Evolutionary conservation across 768 basidiomycete genomes (phyloP), one percentile per base, ranked within the genome.

Genomic region (Amanita rubescens): DNA sequence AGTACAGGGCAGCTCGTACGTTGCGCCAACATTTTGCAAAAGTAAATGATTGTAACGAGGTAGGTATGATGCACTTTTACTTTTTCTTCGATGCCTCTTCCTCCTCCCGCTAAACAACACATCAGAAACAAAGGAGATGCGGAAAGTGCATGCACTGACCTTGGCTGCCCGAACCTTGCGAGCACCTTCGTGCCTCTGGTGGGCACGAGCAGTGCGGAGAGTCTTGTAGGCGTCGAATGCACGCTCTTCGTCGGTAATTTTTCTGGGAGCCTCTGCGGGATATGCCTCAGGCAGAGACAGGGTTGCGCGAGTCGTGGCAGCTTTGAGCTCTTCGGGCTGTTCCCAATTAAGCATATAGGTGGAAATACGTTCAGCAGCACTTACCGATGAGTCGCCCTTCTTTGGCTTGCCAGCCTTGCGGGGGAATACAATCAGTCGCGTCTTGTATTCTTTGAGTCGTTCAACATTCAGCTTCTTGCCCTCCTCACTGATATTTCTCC

Each of bases 401-500:
- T 96, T 97, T 66, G 90, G 85, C 77, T 97, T 97, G 71, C 83
- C 79, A 59, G 90, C 80, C 74, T 96, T 94, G 71, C 90, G 85
- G 68, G 96, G 94, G 88, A 96, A 97, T 73, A 99, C 87, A 62
- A 98, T 87, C 67, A 99, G 75, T 63, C 87, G 85, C 55, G 78
- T 73, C 78, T 93, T 93, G 87, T 98, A 98, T 35, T 87, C 87
- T 73, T 89, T 82, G 70, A 99, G 76, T 65, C 95, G 80, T 72
- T 93, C 91, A 47, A 97, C 89, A 71, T 99, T 99, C 67, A 96
- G 63, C 66, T 85, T 80, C 76, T 95, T 94, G 65, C 92, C 92
- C 81, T 98, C 94, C 75, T 94, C 94, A 68, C 89, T 93, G 71
- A 93, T 69, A 76, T 94, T 95, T 70, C 93, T 82, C 79, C 96